These are phyloP conservation scores for Coemansia sp. DNA, from an alignment of 192 early-diverging fungal genomes.

Conservation along the genomic window DNA sequence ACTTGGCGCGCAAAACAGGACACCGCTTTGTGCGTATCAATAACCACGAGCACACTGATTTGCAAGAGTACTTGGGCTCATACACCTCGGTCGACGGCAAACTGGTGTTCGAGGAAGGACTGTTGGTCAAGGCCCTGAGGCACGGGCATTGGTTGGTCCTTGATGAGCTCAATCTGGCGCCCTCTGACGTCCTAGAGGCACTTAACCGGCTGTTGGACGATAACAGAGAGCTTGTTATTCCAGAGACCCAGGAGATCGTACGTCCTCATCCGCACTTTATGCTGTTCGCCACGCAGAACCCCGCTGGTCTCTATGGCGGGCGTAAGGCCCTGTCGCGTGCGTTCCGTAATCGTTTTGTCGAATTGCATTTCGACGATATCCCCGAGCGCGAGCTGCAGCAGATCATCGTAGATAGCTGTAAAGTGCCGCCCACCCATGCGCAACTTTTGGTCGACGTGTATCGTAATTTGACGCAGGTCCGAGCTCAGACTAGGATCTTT, in stretches of 20 bases:
- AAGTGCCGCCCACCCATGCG: conserved; percentile 86
- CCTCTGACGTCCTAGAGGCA: conserved; percentile 96
- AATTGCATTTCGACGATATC: conserved; percentile 96
- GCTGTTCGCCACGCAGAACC: conserved; percentile 99
- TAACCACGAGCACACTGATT: conserved; percentile 98
- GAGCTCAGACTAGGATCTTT: conserved; percentile 86
- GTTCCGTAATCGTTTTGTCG: conserved; percentile 96
- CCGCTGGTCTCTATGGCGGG: conserved; percentile 96
- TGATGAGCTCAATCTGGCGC: conserved; percentile 98
- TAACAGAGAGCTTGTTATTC: conserved; percentile 93
- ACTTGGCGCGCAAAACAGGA: conserved; percentile 86
- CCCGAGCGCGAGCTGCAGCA: conserved; percentile 88
- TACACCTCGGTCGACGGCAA: conserved; percentile 85
- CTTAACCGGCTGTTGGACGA: conserved; percentile 97
- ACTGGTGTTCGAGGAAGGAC: conserved; percentile 94
- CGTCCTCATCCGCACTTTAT: conserved; percentile 94
- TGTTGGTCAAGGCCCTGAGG: conserved; percentile 88
- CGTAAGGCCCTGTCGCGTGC: conserved; percentile 94
- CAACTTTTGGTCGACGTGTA: conserved; percentile 84
- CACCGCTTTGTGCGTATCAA: conserved; percentile 97
- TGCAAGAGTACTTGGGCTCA: conserved; percentile 96
- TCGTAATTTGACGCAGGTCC: conserved; percentile 68
- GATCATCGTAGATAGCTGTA: conserved; percentile 82
- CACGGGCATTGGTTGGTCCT: conserved; percentile 98
- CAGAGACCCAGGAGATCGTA: conserved; percentile 93